These are phyloP conservation scores for Ophiocordyceps camponoti-leonardi DNA, from an alignment of 2,329 filamentous ascomycete genomes.

Conservation along the genomic window DNA sequence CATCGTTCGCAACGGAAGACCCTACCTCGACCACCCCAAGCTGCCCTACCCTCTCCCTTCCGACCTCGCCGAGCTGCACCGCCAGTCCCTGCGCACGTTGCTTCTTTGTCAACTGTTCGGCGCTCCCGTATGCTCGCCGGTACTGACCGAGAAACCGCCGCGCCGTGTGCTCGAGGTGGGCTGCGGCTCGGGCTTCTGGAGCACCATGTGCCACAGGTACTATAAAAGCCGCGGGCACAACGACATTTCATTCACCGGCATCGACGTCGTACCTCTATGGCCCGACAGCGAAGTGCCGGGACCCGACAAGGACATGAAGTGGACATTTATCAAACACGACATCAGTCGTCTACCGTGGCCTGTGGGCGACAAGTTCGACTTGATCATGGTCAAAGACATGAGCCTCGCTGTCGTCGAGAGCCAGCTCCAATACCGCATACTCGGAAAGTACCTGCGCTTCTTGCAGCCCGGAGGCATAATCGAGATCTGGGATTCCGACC, in stretches of 20 bases:
- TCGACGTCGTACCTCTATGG: slow-evolving; percentile 64
- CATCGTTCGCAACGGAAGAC: slow-evolving; percentile 58
- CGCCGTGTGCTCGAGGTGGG: slow-evolving; percentile 68
- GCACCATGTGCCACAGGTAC: slow-evolving; percentile 69
- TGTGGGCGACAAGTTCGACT: slow-evolving; percentile 62
- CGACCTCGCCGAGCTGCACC: slow-evolving; percentile 73
- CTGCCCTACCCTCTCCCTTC: slow-evolving; percentile 72
- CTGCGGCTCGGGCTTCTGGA: slow-evolving; percentile 83
- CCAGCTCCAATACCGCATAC: slow-evolving; percentile 33
- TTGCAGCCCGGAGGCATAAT: slow-evolving; percentile 62
- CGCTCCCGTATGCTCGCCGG: slow-evolving; percentile 57
- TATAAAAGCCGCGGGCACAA: slow-evolving; percentile 51
- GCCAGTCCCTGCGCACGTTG: slow-evolving; percentile 71
- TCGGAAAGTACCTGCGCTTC: slow-evolving; percentile 62
- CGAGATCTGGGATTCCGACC: slow-evolving; percentile 83
- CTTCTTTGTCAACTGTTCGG: slow-evolving; percentile 70
- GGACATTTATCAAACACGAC: slow-evolving; percentile 81
- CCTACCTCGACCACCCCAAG: slow-evolving; percentile 59
- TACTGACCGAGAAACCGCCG: slow-evolving; percentile 49
- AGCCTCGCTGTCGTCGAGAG: slow-evolving; percentile 44
- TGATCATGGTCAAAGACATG: slow-evolving; percentile 78
- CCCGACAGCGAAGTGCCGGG: slow-evolving; percentile 27
- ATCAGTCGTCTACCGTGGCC: slow-evolving; percentile 60
- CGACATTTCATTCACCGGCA: slow-evolving; percentile 60
- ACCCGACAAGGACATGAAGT: slow-evolving; percentile 58